phyloP scores from a whole-genome alignment of 2,329 filamentous ascomycete genomes.

The Pseudocercospora musae region DNA sequence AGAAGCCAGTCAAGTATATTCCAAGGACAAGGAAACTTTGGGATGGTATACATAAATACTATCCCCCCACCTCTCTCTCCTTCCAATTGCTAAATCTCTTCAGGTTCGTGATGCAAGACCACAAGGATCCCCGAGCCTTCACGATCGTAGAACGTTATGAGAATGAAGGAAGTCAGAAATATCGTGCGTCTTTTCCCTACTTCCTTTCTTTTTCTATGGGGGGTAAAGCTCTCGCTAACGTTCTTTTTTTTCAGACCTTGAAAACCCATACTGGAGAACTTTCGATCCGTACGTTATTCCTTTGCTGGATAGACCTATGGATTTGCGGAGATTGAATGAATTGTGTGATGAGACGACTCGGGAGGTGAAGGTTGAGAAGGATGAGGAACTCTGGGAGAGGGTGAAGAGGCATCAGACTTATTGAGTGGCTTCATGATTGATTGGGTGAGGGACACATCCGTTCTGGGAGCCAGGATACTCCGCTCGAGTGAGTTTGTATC shows the following conservation, averaged over 20 bases:
- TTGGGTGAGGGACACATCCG: too few relatives aligned
- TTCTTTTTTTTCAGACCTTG: conserved; percentile 31
- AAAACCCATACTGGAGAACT: conserved; percentile 71
- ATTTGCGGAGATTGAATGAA: conserved; percentile 65
- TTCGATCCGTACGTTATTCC: conserved; percentile 72
- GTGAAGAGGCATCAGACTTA: conserved; percentile 36
- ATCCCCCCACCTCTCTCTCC: background rate
- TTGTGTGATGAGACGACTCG: conserved; percentile 52
- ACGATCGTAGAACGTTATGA: conserved; percentile 73
- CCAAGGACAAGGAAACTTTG: conserved; percentile 64
- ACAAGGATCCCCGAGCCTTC: conserved; percentile 65
- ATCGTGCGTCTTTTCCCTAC: conserved; percentile 35
- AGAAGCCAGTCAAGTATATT: conserved; percentile 71
- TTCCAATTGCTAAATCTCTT: background rate
- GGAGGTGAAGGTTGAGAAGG: conserved; percentile 34
- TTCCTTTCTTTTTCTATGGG: background rate
- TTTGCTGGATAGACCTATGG: conserved; percentile 65
- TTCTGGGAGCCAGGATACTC: too few relatives aligned
- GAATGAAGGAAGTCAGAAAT: conserved; percentile 55
- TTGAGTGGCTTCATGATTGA: background rate
- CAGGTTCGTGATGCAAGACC: conserved; percentile 77
- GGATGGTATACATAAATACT: conserved; percentile 34
- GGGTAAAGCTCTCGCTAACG: too few relatives aligned
- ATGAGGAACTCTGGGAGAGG: conserved; percentile 34
- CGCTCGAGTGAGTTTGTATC: too few relatives aligned